phyloP scores from a whole-genome alignment of 305 asterid genomes.

The Caryopteris hybrid region DNA sequence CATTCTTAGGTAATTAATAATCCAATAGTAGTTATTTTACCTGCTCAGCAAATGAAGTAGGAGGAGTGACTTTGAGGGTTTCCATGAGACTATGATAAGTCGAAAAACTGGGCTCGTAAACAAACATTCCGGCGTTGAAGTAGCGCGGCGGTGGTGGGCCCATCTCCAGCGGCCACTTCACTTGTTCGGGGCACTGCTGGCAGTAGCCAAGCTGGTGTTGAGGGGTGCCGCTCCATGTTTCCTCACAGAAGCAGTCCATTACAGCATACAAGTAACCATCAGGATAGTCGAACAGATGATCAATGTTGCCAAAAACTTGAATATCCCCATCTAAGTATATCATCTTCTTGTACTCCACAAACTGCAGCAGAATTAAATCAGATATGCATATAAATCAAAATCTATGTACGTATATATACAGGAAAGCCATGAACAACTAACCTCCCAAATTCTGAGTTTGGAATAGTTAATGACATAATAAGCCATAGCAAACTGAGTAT shows the following conservation, averaged over 20 bases:
- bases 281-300: slow-evolving; percentile 24
- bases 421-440: background rate
- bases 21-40: too few relatives aligned
- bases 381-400: background rate
- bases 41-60: slow-evolving; percentile 51
- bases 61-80: slow-evolving; percentile 25
- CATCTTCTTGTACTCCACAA: slow-evolving; percentile 32
- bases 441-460: slow-evolving; percentile 32
- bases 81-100: slow-evolving; percentile 25
- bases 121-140: slow-evolving; percentile 56
- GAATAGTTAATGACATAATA: slow-evolving; percentile 27
- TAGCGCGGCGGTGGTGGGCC: slow-evolving; percentile 39
- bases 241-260: slow-evolving; percentile 33
- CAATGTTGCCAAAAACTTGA: slow-evolving; percentile 25
- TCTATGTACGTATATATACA: too few relatives aligned
- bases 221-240: slow-evolving; percentile 39
- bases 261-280: slow-evolving; percentile 27
- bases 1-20: too few relatives aligned
- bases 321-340: slow-evolving; percentile 30
- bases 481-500: slow-evolving; percentile 19
- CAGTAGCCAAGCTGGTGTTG: slow-evolving; percentile 44
- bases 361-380: background rate
- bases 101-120: slow-evolving; percentile 33
- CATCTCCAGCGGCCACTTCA: slow-evolving; percentile 38
- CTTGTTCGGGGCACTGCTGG: slow-evolving; percentile 48